Evolutionary conservation across 2,329 filamentous ascomycete species (phyloP).

Genomic region (Trichoderma simmonsii): DNA sequence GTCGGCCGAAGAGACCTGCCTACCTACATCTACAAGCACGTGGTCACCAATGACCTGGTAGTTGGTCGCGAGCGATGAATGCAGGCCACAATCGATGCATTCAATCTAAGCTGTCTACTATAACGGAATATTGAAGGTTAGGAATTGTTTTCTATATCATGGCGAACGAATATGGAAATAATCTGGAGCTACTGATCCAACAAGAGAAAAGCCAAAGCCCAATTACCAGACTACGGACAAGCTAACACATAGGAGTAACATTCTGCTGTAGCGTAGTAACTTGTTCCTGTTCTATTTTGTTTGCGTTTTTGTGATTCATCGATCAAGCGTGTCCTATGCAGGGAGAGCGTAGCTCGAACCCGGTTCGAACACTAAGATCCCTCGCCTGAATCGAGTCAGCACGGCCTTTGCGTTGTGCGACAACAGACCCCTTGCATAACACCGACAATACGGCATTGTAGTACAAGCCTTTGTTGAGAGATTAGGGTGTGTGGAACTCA

Average conservation of each 20-base stretch:
- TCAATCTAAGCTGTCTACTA: not conserved
- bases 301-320: not conserved
- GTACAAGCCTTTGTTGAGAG: not conserved
- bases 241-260: not conserved
- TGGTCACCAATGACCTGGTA: not conserved
- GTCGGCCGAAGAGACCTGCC: not conserved
- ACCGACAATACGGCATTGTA: not conserved
- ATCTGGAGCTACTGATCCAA: not conserved
- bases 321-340: not conserved
- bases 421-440: not conserved
- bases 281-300: not conserved
- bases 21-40: not conserved
- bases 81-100: not conserved
- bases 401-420: not conserved
- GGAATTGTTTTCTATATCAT: not conserved
- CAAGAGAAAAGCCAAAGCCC: not conserved
- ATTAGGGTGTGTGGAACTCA: not conserved
- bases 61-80: not conserved
- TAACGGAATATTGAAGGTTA: not conserved
- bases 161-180: not conserved
- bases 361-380: not conserved
- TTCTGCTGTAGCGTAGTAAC: not conserved
- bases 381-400: not conserved
- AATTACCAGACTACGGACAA: not conserved
- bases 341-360: not conserved